phyloP scores from a whole-genome alignment of 1,284 basidiomycete genomes.

The Pseudozyma thailandica region DNA sequence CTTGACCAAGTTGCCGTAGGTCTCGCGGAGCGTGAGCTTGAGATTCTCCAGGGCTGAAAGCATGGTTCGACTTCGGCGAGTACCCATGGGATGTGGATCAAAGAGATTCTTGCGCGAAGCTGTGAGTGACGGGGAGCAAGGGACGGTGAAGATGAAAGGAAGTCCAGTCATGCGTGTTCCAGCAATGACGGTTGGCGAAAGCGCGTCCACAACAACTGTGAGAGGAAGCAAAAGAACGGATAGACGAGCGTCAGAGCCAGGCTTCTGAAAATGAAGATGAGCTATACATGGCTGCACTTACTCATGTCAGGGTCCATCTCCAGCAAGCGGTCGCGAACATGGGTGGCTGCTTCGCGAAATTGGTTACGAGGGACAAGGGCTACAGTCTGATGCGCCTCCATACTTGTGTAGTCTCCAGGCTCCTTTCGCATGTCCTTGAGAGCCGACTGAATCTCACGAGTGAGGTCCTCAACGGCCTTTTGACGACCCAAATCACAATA shows the following conservation, averaged over 20 bases:
- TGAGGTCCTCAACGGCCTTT: constrained; percentile 36
- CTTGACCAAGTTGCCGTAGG: constrained; percentile 26
- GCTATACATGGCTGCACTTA: constrained; percentile 3
- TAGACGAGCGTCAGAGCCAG: not conserved
- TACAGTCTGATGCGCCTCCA: constrained; percentile 28
- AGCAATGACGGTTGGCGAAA: constrained; percentile 52
- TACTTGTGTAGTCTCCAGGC: constrained; percentile 33
- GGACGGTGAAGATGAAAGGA: constrained; percentile 49
- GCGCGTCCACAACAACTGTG: constrained; percentile 51
- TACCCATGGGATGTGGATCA: constrained; percentile 51
- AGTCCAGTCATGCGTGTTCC: constrained; percentile 54
- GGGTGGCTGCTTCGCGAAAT: constrained; percentile 37
- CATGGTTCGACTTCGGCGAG: constrained; percentile 18
- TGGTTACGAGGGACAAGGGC: constrained; percentile 22
- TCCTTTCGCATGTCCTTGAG: constrained; percentile 28
- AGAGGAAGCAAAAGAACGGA: not conserved
- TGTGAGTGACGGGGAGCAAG: constrained; percentile 47
- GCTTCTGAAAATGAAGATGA: not conserved
- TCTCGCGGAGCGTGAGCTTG: constrained; percentile 32
- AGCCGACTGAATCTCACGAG: constrained; percentile 26
- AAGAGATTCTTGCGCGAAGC: constrained; percentile 23
- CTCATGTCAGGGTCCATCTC: constrained; percentile 49
- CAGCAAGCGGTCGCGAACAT: constrained; percentile 37
- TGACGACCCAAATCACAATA: constrained; percentile 20
- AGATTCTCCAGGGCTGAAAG: constrained; percentile 33